These are phyloP conservation scores for Kappamyces sp. DNA, from an alignment of 192 early-diverging fungal genomes.

Conservation along the genomic window DNA sequence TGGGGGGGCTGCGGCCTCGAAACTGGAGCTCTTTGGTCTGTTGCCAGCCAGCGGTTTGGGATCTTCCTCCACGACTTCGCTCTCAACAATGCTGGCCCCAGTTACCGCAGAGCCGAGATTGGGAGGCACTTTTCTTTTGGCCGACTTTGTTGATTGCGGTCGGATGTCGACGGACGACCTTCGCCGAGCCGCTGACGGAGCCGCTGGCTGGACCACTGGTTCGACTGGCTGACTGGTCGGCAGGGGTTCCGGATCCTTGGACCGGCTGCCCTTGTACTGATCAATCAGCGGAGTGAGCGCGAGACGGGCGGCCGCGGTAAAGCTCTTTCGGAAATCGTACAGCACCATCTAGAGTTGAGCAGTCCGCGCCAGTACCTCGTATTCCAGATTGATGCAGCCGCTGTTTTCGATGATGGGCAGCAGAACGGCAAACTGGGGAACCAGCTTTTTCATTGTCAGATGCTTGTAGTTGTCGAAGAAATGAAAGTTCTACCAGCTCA, in stretches of 20 bases:
- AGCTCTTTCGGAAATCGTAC: not conserved
- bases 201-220: not conserved
- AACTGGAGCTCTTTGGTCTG: not conserved
- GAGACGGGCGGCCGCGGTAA: no score
- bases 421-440: conserved; percentile 24
- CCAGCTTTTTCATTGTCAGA: conserved; percentile 27
- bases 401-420: conserved; percentile 22
- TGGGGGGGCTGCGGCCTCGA: not conserved
- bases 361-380: conserved; percentile 27
- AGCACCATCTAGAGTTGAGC: not conserved
- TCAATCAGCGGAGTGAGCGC: no score
- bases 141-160: no score
- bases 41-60: not conserved
- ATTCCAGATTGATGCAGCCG: conserved; percentile 40
- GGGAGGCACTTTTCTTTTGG: no score
- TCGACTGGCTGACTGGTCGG: not conserved
- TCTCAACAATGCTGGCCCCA: not conserved
- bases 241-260: not conserved
- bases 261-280: not conserved
- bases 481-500: conserved; percentile 30
- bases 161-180: no score
- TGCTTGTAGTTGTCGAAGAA: conserved; percentile 26
- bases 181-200: not conserved
- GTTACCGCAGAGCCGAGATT: no score
- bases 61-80: not conserved